These are phyloP conservation scores for Fusarium concolor DNA, from an alignment of 2,329 filamentous ascomycete genomes.

Conservation along the genomic window DNA sequence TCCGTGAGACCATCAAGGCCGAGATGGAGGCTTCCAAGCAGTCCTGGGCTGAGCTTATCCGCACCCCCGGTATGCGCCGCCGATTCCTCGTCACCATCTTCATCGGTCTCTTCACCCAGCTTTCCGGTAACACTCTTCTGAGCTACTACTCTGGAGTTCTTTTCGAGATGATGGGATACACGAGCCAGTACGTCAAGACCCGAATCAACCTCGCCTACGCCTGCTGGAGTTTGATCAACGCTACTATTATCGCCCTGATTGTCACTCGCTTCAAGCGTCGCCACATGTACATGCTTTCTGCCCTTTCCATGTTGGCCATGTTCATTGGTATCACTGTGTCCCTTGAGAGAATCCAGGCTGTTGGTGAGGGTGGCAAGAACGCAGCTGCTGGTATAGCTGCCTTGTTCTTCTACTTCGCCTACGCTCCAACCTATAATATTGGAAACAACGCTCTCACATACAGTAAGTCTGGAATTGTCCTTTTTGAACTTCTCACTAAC, in stretches of 20 bases:
- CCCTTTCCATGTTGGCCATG: slow-evolving; percentile 56
- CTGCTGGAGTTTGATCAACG: slow-evolving; percentile 59
- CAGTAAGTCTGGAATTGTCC: slow-evolving; percentile 6
- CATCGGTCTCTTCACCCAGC: slow-evolving; percentile 65
- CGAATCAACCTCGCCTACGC: slow-evolving; percentile 59
- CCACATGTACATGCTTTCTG: slow-evolving; percentile 64
- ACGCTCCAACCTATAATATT: slow-evolving; percentile 35
- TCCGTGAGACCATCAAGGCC: slow-evolving; percentile 65
- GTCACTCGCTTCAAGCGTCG: slow-evolving; percentile 61
- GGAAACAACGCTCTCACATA: slow-evolving; percentile 41
- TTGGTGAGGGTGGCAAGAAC: slow-evolving; percentile 30
- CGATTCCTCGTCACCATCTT: slow-evolving; percentile 61
- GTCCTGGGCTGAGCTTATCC: slow-evolving; percentile 65
- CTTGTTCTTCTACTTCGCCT: slow-evolving; percentile 36
- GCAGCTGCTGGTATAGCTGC: slow-evolving; percentile 25
- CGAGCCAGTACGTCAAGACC: slow-evolving; percentile 55
- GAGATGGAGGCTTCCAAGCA: slow-evolving; percentile 63
- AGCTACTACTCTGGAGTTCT: slow-evolving; percentile 49
- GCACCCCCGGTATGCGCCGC: slow-evolving; percentile 61
- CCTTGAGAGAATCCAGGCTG: slow-evolving; percentile 54
- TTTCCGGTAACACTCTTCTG: slow-evolving; percentile 60
- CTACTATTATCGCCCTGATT: slow-evolving; percentile 55
- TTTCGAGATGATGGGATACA: slow-evolving; percentile 60
- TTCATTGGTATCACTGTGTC: slow-evolving; percentile 68
- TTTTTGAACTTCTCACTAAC: background rate